A percentile compares a stretch with the other conserved stretches of the same genome.
Conservation (phyloP, 192 early-diverging fungal genomes). For the Ambispora gerdemannii region DNA sequence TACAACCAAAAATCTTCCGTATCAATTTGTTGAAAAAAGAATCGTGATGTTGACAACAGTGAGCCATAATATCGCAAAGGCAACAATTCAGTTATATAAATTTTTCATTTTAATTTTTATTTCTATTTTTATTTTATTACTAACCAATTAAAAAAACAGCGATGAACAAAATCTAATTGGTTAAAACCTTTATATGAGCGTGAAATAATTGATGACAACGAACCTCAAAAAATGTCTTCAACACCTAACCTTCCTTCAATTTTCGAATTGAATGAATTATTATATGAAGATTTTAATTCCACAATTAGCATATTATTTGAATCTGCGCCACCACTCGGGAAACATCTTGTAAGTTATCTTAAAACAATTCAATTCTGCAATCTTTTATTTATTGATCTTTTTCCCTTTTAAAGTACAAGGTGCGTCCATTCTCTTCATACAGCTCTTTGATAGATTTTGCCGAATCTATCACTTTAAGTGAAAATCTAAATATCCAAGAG, state of each 20-base stretch:
- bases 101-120: background rate
- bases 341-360: constrained; percentile 12
- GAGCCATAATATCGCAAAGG: no score
- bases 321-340: constrained; percentile 76
- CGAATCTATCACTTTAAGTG: constrained; percentile 46
- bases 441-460: constrained; percentile 58
- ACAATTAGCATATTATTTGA: constrained; percentile 79
- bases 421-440: constrained; percentile 72
- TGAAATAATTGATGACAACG: background rate
- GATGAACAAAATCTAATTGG: background rate
- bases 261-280: background rate
- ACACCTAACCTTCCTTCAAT: background rate
- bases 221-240: background rate
- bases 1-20: no score
- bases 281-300: constrained; percentile 45
- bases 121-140: background rate
- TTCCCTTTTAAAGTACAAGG: constrained; percentile 51
- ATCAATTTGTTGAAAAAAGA: no score
- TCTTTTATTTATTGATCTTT: background rate
- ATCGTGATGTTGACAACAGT: no score
- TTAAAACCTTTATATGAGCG: background rate
- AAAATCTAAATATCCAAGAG: constrained; percentile 57
- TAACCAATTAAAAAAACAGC: background rate
- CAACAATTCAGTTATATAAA: no score
- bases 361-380: background rate